A percentile compares a stretch with the other conserved stretches of the same genome.
Evolutionary conservation across 768 basidiomycete genomes (phyloP).

Genomic region (Leucosporidium yakuticum): DNA sequence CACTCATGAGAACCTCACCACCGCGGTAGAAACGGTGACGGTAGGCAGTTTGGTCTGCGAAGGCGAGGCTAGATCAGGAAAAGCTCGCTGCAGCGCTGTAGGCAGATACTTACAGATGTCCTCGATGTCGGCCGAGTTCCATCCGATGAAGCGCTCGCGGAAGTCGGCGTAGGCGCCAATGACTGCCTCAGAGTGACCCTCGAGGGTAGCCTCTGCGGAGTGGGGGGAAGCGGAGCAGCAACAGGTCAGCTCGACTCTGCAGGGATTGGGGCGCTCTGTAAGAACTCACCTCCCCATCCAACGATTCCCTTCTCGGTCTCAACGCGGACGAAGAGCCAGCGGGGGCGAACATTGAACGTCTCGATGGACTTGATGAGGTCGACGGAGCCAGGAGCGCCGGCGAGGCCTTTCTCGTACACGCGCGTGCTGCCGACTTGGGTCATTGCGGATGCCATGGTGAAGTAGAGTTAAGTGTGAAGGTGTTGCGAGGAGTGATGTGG

Average conservation of each 20-base stretch:
- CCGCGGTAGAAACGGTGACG: slow-evolving; percentile 67
- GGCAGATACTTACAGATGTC: slow-evolving; percentile 50
- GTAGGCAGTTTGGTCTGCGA: slow-evolving; percentile 52
- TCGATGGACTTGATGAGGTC: slow-evolving; percentile 42
- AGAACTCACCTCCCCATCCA: slow-evolving; percentile 62
- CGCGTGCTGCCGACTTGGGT: neutral
- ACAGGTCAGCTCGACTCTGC: slow-evolving; percentile 47
- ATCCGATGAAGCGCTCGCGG: slow-evolving; percentile 56
- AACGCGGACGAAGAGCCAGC: slow-evolving; percentile 69
- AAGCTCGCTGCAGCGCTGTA: too few relatives aligned
- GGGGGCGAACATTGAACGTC: slow-evolving; percentile 60
- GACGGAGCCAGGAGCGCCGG: neutral
- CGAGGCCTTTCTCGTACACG: slow-evolving; percentile 32
- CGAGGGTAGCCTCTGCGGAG: neutral
- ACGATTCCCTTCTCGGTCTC: slow-evolving; percentile 59
- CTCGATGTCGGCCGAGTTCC: slow-evolving; percentile 56
- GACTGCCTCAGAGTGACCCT: slow-evolving; percentile 61
- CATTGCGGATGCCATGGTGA: neutral
- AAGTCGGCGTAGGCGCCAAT: slow-evolving; percentile 62
- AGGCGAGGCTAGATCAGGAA: neutral
- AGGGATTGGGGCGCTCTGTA: slow-evolving; percentile 50
- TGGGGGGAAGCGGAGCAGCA: neutral
- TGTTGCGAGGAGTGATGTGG: neutral
- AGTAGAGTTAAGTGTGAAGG: neutral
- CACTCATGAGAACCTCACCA: slow-evolving; percentile 63